Evolutionary conservation across 2,329 filamentous ascomycete genomes (phyloP).

Genomic region (Calonectria leucothoes): DNA sequence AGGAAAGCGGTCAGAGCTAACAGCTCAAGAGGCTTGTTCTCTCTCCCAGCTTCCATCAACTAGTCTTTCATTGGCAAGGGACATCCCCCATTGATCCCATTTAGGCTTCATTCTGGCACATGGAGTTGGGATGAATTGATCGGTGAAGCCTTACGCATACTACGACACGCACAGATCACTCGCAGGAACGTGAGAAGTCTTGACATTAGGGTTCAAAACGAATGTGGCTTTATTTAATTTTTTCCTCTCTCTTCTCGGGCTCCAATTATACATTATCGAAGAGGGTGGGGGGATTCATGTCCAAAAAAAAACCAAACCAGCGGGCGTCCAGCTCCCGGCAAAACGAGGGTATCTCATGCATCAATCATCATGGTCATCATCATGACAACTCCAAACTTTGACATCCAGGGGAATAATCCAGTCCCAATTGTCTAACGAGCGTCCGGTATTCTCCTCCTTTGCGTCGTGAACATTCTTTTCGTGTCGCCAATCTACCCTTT

Average conservation of each 20-base stretch:
- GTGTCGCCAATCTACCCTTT: neutral
- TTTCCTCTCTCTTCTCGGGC: neutral
- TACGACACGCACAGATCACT: neutral
- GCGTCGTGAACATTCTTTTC: neutral
- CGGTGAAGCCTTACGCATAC: neutral
- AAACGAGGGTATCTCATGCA: constrained; percentile 38
- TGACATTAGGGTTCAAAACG: neutral
- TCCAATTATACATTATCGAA: constrained; percentile 32
- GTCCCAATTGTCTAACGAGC: neutral
- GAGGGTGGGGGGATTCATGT: neutral
- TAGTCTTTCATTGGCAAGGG: neutral
- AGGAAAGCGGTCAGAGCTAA: too few species aligned
- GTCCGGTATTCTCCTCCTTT: neutral
- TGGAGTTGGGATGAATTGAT: neutral
- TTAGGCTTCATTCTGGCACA: neutral
- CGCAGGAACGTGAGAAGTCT: neutral
- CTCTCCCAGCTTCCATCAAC: neutral
- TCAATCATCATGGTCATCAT: neutral
- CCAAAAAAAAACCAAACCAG: neutral
- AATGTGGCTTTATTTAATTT: neutral
- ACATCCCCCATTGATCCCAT: neutral
- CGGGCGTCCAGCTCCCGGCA: constrained; percentile 31
- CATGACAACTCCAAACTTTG: neutral
- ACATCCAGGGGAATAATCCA: neutral
- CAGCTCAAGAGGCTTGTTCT: neutral